Evolutionary conservation across 768 basidiomycete genomes (phyloP).

Genomic region (Termitomyces heimii): DNA sequence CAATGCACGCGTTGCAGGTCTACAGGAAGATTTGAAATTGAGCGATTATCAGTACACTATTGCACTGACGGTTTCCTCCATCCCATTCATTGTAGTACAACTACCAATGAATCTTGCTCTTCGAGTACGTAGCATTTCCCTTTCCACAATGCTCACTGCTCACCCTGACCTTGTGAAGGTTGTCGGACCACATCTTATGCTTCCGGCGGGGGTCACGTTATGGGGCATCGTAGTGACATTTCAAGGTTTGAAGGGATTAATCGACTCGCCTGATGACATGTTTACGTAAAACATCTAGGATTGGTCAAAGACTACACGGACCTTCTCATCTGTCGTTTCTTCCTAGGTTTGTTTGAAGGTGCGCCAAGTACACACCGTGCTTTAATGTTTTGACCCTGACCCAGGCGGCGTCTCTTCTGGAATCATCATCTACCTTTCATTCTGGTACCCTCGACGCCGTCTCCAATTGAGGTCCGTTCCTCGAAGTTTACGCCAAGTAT

Average conservation of each 20-base stretch:
- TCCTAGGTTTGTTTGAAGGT: neutral
- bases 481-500: neutral
- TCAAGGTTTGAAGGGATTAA: neutral
- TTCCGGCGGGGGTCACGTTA: neutral
- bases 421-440: neutral
- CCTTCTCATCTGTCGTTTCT: too few species aligned
- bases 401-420: neutral
- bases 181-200: neutral
- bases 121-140: slow-evolving; percentile 34
- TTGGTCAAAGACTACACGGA: too few species aligned
- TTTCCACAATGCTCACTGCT: accelerated
- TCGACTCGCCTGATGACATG: too few species aligned
- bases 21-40: too few species aligned
- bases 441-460: neutral
- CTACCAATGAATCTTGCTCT: slow-evolving; percentile 56
- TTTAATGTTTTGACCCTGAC: too few species aligned
- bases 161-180: neutral
- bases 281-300: too few species aligned
- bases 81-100: slow-evolving; percentile 53
- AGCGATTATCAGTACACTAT: slow-evolving; percentile 43
- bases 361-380: too few species aligned
- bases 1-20: slow-evolving; percentile 51
- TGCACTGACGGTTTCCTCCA: slow-evolving; percentile 40
- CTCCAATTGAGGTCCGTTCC: too few species aligned
- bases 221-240: neutral